These are phyloP conservation scores for Pachyrhizus erosus DNA, from an alignment of 306 rosid species.

Conservation along the genomic window DNA sequence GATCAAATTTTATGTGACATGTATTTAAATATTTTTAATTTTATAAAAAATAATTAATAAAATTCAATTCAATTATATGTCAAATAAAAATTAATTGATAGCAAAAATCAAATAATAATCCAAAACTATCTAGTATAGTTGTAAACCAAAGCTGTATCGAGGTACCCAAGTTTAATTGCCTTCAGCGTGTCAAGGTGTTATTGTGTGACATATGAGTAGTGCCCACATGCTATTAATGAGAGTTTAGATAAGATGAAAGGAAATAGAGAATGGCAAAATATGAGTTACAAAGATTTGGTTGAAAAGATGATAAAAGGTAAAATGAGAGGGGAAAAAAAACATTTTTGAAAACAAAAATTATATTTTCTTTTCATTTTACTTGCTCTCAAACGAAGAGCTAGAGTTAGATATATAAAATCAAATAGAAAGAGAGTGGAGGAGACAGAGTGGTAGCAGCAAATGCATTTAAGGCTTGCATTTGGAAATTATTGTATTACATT, in stretches of 20 bases:
- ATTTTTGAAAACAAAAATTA: no score
- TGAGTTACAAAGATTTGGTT: neutral
- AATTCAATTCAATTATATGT: no score
- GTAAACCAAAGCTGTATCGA: neutral
- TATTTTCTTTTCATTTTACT: no score
- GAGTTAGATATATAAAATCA: neutral
- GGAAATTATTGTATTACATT: constrained; percentile 44
- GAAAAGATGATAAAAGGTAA: neutral
- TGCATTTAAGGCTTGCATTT: constrained; percentile 57
- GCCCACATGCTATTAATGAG: neutral
- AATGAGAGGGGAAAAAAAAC: no score
- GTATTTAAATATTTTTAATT: no score
- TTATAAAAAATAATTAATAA: no score
- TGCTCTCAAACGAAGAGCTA: no score
- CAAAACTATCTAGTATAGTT: neutral
- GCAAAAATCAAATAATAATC: no score
- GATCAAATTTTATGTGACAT: no score
- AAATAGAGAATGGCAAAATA: neutral
- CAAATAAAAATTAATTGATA: no score
- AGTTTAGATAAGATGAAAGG: neutral
- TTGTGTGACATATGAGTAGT: constrained; percentile 20
- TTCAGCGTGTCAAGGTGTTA: neutral
- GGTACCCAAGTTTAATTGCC: neutral
- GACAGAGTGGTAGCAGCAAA: constrained; percentile 12
- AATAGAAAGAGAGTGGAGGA: neutral